These are phyloP conservation scores for Thelephora ganbajun DNA, from an alignment of 768 basidiomycete species.

Conservation along the genomic window DNA sequence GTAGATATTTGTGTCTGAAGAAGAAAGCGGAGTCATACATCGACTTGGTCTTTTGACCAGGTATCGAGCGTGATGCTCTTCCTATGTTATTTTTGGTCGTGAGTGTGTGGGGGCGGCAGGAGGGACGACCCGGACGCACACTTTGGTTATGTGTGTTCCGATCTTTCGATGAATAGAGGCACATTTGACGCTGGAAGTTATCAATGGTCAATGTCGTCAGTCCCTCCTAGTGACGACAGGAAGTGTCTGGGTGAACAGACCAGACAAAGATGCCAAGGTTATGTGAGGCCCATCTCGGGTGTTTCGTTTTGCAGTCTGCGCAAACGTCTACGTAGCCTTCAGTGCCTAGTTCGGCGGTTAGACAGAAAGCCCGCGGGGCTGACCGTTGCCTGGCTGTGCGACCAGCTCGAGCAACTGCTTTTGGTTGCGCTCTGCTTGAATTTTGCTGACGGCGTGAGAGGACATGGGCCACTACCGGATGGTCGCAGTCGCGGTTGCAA, in stretches of 20 bases:
- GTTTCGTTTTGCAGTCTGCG: slow-evolving; percentile 82
- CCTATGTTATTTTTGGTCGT: slow-evolving; percentile 22
- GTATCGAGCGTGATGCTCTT: slow-evolving; percentile 84
- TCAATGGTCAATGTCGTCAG: neutral
- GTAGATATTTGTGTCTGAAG: neutral
- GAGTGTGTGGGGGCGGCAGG: neutral
- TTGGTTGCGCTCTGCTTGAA: slow-evolving; percentile 51
- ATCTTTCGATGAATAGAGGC: slow-evolving; percentile 91
- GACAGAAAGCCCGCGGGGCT: slow-evolving; percentile 9
- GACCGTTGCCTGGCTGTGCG: slow-evolving; percentile 69
- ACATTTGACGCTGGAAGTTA: slow-evolving; percentile 52
- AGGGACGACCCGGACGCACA: slow-evolving; percentile 38
- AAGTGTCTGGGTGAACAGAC: slow-evolving; percentile 22
- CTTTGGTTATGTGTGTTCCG: slow-evolving; percentile 87
- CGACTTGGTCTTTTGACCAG: slow-evolving; percentile 83
- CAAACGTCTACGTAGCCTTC: slow-evolving; percentile 49
- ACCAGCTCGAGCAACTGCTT: slow-evolving; percentile 55
- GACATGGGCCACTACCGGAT: too few species aligned
- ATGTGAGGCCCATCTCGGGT: slow-evolving; percentile 81
- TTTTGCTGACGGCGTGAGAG: slow-evolving; percentile 29
- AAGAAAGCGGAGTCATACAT: slow-evolving; percentile 30
- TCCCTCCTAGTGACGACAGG: neutral
- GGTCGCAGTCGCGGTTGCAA: too few species aligned
- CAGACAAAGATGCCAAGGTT: slow-evolving; percentile 86
- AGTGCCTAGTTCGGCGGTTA: neutral